phyloP scores from a whole-genome alignment of 164 flowering plant species.

The Dillenia turbinata region DNA sequence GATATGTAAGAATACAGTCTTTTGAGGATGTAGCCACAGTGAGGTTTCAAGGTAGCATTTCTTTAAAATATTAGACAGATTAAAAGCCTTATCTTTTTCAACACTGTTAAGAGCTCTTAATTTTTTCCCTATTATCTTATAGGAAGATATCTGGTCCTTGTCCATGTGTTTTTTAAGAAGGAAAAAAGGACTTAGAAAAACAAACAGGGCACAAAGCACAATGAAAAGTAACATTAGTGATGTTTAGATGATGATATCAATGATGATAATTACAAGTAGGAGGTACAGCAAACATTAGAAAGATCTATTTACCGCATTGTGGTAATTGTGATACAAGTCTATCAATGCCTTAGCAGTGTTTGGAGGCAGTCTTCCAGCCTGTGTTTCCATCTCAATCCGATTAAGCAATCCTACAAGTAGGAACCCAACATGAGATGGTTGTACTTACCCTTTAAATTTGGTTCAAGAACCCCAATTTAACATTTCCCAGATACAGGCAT shows the following conservation, averaged over 20 bases:
- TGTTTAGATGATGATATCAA: conserved; percentile 4
- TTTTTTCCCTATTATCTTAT: no score
- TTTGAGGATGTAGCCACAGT: background rate
- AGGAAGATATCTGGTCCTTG: background rate
- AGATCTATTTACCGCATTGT: conserved; percentile 65
- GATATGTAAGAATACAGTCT: background rate
- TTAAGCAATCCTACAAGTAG: conserved; percentile 60
- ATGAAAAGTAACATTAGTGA: background rate
- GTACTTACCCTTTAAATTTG: no score
- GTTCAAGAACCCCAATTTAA: no score
- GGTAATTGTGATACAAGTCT: conserved; percentile 71
- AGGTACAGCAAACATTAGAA: conserved; percentile 10
- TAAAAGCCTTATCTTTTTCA: background rate
- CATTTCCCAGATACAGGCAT: no score
- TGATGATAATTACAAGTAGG: background rate
- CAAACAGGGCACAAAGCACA: background rate
- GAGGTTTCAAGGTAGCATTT: no score
- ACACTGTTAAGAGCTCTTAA: no score
- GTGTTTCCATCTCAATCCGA: conserved; percentile 57
- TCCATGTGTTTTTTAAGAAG: background rate
- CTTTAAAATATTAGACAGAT: background rate
- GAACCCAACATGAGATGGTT: conserved; percentile 4
- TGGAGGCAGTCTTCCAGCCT: conserved; percentile 70
- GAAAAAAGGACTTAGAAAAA: background rate
- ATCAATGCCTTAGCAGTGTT: conserved; percentile 72